Base-by-base conservation (phyloP, 2,329 filamentous ascomycete genomes). In the Blastomyces emzantsi region DNA sequence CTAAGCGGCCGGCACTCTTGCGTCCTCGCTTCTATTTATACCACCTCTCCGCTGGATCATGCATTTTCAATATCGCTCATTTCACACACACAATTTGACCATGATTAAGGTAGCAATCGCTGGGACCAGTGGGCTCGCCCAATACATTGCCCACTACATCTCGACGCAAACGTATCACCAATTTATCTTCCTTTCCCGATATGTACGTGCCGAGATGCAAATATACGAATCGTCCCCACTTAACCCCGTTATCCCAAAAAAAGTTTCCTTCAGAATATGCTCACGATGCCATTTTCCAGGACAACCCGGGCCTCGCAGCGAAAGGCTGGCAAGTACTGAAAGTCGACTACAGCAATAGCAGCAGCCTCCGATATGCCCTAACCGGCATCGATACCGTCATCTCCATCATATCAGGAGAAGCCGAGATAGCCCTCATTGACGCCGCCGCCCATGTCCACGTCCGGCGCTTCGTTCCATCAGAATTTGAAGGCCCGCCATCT, bases 381-480 rank as follows among this genome's bases (percentile, higher is more conserved):
- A 82, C 82, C 64, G 89, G 89, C 11, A 82, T 90, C 52, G 87
- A 92, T 73, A 82, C 90, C 13, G 83, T 91, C 69, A 88, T 92
- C 63, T 92, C 88, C 1, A 92, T 88, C 0, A 84, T 92, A 59
- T 83, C 83, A 1, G 87, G 87, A 3, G 76, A 75, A 22, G 79
- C 86, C 39, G 89, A 92, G 71, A 79, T 90, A 55, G 84, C 85
- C 65, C 82, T 92, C 41, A 90, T 92, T 73, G 85, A 88, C 68
- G 88, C 89, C 1, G 87, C 89, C 0, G 83, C 86, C 19, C 78
- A 81, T 60, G 84, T 82, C 22, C 80, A 83, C 22, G 88, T 92
- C 1, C 81, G 83, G 19, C 82, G 85, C 45, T 92, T 92, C 70
- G 85, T 90, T 3, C 88, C 89, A 1, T 87, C 88, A 7, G 89